Conservation (phyloP, 441 rosid genomes). For the Macaranga tanarius region DNA sequence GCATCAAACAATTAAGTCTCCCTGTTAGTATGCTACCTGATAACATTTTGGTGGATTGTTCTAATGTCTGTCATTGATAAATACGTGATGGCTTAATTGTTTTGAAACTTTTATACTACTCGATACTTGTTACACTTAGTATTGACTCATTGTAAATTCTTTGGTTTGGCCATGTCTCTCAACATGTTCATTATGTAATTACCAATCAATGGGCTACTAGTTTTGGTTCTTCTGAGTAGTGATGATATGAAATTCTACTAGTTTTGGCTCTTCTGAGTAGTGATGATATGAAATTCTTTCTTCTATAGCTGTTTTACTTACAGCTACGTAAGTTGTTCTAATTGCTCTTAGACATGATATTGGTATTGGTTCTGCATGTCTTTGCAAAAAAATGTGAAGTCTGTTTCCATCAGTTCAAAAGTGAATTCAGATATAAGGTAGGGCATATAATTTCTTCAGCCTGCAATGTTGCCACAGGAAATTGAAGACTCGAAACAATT, state of each 20-base stretch:
- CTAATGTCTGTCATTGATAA: neutral
- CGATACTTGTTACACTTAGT: neutral
- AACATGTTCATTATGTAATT: neutral
- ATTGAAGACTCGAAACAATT: neutral
- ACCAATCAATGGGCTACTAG: neutral
- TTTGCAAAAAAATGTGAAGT: neutral
- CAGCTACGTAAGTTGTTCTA: neutral
- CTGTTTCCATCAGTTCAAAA: neutral
- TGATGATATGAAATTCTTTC: conserved; percentile 5
- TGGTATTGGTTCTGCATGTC: neutral
- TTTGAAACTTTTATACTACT: no score
- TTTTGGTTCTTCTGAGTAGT: neutral
- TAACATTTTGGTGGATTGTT: conserved; percentile 1
- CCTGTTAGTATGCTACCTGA: conserved; percentile 56
- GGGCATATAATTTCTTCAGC: neutral
- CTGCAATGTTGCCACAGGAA: neutral
- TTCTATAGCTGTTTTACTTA: neutral
- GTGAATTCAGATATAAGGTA: neutral
- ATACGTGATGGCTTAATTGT: neutral
- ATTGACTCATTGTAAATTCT: neutral
- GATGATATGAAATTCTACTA: conserved; percentile 8
- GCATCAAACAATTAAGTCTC: conserved; percentile 51
- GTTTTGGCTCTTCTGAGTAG: neutral
- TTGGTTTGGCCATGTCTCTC: neutral
- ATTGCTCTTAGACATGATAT: neutral